Evolutionary conservation across 169 alveolate species (phyloP).

Genomic region (Plasmodium relictum): DNA sequence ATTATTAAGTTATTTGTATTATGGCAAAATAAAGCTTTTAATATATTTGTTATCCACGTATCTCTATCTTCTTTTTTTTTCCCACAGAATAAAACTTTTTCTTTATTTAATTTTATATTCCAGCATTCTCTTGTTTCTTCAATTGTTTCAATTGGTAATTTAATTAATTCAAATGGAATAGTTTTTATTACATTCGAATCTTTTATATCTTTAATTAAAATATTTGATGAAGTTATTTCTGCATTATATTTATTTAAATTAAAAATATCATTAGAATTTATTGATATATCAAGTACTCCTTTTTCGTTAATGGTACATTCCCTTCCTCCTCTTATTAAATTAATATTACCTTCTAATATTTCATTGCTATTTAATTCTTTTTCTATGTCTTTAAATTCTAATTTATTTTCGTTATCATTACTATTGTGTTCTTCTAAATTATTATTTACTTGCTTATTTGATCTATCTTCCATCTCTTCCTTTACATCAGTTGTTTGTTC

Average conservation of each 20-base stretch:
- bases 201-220: slow-evolving; percentile 46
- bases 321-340: slow-evolving; percentile 32
- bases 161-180: slow-evolving; percentile 27
- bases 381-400: slow-evolving; percentile 57
- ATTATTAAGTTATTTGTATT: slow-evolving; percentile 72
- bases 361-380: slow-evolving; percentile 48
- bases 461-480: neutral
- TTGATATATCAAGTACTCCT: slow-evolving; percentile 49
- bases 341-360: slow-evolving; percentile 11
- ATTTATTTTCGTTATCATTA: slow-evolving; percentile 11
- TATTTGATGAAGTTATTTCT: slow-evolving; percentile 50
- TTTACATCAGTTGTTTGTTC: slow-evolving; percentile 26
- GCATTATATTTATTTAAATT: slow-evolving; percentile 44
- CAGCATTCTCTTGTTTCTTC: slow-evolving; percentile 77
- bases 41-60: slow-evolving; percentile 57
- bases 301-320: slow-evolving; percentile 56
- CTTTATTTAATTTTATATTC: slow-evolving; percentile 38
- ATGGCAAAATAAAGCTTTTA: slow-evolving; percentile 71
- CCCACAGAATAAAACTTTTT: slow-evolving; percentile 56
- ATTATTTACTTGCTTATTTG: slow-evolving; percentile 1
- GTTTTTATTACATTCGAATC: slow-evolving; percentile 40
- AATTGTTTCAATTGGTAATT: slow-evolving; percentile 69
- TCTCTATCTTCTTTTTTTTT: slow-evolving; percentile 69
- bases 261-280: slow-evolving; percentile 56
- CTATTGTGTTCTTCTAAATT: neutral